phyloP scores from a whole-genome alignment of 106 monocot genomes.

The Triglochin maritima region DNA sequence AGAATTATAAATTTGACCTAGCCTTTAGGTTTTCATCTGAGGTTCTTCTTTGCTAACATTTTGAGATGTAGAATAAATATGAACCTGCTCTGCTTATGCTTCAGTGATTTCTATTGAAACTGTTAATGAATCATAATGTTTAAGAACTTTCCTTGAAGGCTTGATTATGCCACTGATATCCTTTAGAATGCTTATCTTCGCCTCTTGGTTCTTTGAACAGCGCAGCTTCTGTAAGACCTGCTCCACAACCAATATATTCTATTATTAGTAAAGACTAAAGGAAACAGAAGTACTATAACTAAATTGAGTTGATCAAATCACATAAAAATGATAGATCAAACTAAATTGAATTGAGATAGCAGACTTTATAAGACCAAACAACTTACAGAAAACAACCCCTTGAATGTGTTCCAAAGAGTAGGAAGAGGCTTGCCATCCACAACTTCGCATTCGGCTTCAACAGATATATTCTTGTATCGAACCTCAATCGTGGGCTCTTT shows the following conservation, averaged over 20 bases:
- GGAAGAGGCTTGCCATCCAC: slow-evolving; percentile 63
- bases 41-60: too few relatives aligned
- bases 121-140: background rate
- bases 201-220: slow-evolving; percentile 21
- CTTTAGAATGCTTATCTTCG: slow-evolving; percentile 43
- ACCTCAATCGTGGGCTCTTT: slow-evolving; percentile 59
- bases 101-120: too few relatives aligned
- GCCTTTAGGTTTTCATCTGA: too few relatives aligned
- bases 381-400: slow-evolving; percentile 32
- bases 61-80: too few relatives aligned
- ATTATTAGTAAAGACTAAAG: background rate
- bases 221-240: slow-evolving; percentile 27
- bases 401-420: slow-evolving; percentile 44
- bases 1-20: too few relatives aligned
- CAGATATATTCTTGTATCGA: slow-evolving; percentile 36
- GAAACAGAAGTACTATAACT: background rate
- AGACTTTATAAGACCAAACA: background rate
- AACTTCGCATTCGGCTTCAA: slow-evolving; percentile 65
- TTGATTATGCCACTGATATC: slow-evolving; percentile 63
- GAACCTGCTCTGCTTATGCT: too few relatives aligned
- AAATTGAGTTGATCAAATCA: background rate
- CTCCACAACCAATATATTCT: background rate
- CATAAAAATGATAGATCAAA: background rate
- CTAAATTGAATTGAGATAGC: too few relatives aligned
- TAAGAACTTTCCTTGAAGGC: slow-evolving; percentile 40